Evolutionary conservation across 805 yeast species (phyloP), one percentile per base, ranked within the genome.

Genomic region (Tetrapisispora pingtungensis): DNA sequence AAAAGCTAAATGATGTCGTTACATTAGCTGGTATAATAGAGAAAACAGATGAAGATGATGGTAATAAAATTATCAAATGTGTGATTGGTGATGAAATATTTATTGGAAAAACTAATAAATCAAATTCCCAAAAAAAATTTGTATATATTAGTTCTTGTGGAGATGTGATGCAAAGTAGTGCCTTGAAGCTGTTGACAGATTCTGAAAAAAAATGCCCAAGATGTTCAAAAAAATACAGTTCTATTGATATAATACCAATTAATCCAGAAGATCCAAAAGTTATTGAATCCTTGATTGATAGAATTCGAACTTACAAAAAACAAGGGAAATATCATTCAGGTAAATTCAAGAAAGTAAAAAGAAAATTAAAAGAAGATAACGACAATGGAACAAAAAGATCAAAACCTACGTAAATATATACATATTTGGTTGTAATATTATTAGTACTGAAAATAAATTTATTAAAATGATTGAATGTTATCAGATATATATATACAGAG

Each of bases 81-180:
- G 52, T 42, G 40, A 56, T 39, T 48, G 57, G 61, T 12, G 60
- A 56, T 34, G 54, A 65, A 31, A 52, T 53, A 2, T 48, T 75
- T 5, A 72, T 71, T 34, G 55, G 62, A 7, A 55, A 56, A 10
- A 63, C 69, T 13, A 24, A n/a, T 36, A 14, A 12, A 14, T 7
- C 30, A 5, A 24, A 24, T n/a, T 22, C 19, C 15, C 31, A 24
- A 24, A 20, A 55, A 13, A 58, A 49, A n/a, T 69, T 75, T 42
- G 67, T 69, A 1, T 77, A 77, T 54, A 49, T 74, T 3, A 73
- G 67, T 0, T 59, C 62, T 6, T 74, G 78, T 54, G 74, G 74
- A 0, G 70, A 73, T 54, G 68, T 66, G 0, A 50, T 70, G 46
- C 66, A 66, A 4, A 54, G 47, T n/a, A 58, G 59, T 22, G 51